These are phyloP conservation scores for Pseudotulostoma volvatum DNA, from an alignment of 495 filamentous ascomycete species.

Conservation along the genomic window DNA sequence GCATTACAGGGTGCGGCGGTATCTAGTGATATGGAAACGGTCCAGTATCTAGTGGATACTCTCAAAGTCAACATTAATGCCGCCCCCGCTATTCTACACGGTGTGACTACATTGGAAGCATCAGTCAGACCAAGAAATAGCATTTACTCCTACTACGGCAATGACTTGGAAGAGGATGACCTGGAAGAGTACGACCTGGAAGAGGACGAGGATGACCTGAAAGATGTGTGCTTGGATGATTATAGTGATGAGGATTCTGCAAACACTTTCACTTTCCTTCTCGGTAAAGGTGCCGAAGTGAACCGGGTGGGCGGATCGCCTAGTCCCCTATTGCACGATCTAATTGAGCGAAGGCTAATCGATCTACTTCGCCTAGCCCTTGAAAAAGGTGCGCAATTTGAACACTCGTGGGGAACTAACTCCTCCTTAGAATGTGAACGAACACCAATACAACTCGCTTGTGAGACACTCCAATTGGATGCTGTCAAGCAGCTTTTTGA, in stretches of 20 bases:
- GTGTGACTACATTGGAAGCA: not conserved
- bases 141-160: not conserved
- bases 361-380: not conserved
- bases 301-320: not conserved
- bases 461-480: slow-evolving; percentile 1
- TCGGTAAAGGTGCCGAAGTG: not conserved
- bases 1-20: slow-evolving; percentile 17
- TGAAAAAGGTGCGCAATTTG: not conserved
- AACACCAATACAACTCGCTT: slow-evolving; percentile 2
- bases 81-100: slow-evolving; percentile 1
- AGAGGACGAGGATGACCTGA: no score
- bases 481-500: slow-evolving; percentile 4
- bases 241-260: no score
- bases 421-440: not conserved
- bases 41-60: slow-evolving; percentile 1
- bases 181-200: no score
- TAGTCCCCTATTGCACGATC: not conserved
- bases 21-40: slow-evolving; percentile 7
- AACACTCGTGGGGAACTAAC: not conserved
- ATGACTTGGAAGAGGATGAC: not conserved
- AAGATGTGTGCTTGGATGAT: no score
- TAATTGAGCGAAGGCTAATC: not conserved
- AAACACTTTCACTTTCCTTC: not conserved
- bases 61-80: slow-evolving; percentile 15
- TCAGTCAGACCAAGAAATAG: no score